phyloP scores from a whole-genome alignment of 169 alveolate genomes.

The Babesia bovis region DNA sequence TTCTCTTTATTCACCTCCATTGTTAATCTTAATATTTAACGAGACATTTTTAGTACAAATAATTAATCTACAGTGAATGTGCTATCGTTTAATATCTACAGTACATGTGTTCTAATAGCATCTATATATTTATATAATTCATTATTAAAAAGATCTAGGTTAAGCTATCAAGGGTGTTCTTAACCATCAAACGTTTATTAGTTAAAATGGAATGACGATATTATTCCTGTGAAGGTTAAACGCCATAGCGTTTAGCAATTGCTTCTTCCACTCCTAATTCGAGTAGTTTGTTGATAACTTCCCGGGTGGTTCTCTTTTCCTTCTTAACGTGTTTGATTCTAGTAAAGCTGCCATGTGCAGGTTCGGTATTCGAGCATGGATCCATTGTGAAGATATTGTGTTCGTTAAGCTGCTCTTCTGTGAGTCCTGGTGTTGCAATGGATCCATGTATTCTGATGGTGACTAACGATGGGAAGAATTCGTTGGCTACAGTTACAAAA shows the following conservation, averaged over 20 bases:
- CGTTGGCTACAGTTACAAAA: background rate
- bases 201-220: too few relatives aligned
- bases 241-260: background rate
- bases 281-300: background rate
- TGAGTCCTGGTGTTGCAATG: background rate
- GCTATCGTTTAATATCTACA: too few relatives aligned
- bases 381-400: constrained; percentile 17
- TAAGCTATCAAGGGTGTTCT: too few relatives aligned
- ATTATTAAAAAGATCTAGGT: too few relatives aligned
- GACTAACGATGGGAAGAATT: constrained; percentile 24
- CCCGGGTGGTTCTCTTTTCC: constrained; percentile 45
- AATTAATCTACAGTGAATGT: too few relatives aligned
- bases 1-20: too few relatives aligned
- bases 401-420: background rate
- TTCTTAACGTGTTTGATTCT: constrained; percentile 22
- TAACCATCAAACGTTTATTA: too few relatives aligned
- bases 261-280: background rate
- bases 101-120: too few relatives aligned
- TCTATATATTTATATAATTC: too few relatives aligned
- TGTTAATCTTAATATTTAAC: too few relatives aligned
- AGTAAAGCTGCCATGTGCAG: constrained; percentile 34
- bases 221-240: too few relatives aligned
- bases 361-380: constrained; percentile 23
- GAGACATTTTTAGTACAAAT: too few relatives aligned
- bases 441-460: constrained; percentile 35